Evolutionary conservation across 1,284 basidiomycete genomes (phyloP).

Genomic region (Sanghuangporus sanghuang): DNA sequence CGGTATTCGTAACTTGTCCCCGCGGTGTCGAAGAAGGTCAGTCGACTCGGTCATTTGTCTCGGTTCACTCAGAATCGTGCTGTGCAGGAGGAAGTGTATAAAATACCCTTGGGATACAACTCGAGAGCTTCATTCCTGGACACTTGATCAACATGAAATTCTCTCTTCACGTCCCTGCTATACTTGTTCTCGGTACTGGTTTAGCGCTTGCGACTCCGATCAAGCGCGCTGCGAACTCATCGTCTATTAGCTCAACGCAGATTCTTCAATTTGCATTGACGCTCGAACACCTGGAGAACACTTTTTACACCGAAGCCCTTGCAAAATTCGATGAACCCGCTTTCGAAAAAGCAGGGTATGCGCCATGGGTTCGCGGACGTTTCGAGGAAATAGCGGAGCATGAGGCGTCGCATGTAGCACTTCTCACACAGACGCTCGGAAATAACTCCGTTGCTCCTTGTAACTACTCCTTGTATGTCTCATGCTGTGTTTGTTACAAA

Average conservation of each 20-base stretch:
- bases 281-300: conserved; percentile 65
- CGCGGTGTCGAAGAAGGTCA: too few relatives aligned
- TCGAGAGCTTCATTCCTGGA: not conserved
- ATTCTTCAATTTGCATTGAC: conserved; percentile 51
- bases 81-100: not conserved
- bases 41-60: not conserved
- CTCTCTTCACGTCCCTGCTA: not conserved
- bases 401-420: conserved; percentile 37
- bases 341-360: conserved; percentile 50
- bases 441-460: conserved; percentile 36
- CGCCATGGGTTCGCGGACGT: conserved; percentile 43
- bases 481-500: not conserved
- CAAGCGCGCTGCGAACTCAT: not conserved
- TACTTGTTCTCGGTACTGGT: not conserved
- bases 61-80: not conserved
- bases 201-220: conserved; percentile 1
- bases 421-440: conserved; percentile 41
- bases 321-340: conserved; percentile 39
- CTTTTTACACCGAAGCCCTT: conserved; percentile 52
- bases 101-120: not conserved
- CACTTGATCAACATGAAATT: conserved; percentile 3
- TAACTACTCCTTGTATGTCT: conserved; percentile 30
- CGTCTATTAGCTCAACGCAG: conserved; percentile 9
- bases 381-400: conserved; percentile 27
- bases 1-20: too few relatives aligned